A percentile compares a stretch with the other conserved stretches of the same genome.
Conservation (phyloP, 768 basidiomycete genomes). For the Lactarius psammicola region DNA sequence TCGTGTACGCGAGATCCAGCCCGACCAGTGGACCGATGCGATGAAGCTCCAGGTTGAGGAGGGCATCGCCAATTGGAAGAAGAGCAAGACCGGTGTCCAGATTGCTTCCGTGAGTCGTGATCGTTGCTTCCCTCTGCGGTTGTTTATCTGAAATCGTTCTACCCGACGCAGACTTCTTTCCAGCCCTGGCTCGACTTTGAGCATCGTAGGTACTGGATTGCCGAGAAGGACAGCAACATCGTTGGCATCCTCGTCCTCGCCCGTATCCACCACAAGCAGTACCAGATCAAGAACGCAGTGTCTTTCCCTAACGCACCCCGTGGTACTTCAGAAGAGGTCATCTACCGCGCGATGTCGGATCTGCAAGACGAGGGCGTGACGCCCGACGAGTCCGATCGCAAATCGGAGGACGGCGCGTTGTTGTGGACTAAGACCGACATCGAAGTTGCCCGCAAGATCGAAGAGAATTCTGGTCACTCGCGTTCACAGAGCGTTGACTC, state of each 20-base stretch:
- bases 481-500: constrained; percentile 20
- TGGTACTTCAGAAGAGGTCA: constrained; percentile 54
- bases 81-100: constrained; percentile 53
- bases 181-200: constrained; percentile 55
- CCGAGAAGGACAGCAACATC: constrained; percentile 41
- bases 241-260: constrained; percentile 53
- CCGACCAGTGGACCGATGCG: constrained; percentile 43
- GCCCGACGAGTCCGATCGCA: constrained; percentile 1
- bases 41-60: constrained; percentile 49
- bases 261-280: constrained; percentile 43
- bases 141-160: not conserved
- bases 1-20: constrained; percentile 44
- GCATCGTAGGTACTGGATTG: constrained; percentile 59
- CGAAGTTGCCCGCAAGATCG: constrained; percentile 12
- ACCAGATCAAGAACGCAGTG: constrained; percentile 56
- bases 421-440: constrained; percentile 13
- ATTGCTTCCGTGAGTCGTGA: constrained; percentile 35
- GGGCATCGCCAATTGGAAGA: constrained; percentile 57
- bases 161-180: constrained; percentile 39
- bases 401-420: constrained; percentile 13
- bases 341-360: constrained; percentile 47
- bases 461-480: constrained; percentile 6
- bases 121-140: rapidly evolving
- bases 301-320: constrained; percentile 54
- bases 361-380: constrained; percentile 37